Conservation (phyloP, 768 basidiomycete genomes). For the Lyophyllum shimeji region DNA sequence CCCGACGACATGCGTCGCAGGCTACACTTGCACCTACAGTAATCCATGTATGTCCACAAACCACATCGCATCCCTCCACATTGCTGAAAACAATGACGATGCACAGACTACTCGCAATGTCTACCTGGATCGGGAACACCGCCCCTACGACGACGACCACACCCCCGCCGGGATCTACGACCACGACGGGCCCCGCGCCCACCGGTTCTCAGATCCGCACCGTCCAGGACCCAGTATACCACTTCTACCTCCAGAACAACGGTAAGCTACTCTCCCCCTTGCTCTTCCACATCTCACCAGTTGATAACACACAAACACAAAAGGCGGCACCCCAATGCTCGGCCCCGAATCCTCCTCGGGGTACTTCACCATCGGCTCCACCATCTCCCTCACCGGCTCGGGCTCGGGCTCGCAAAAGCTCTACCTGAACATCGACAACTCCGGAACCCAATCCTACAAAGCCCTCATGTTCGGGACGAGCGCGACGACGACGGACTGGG, state of each 20-base stretch:
- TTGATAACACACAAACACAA: background rate
- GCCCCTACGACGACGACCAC: slow-evolving; percentile 21
- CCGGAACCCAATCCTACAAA: slow-evolving; percentile 46
- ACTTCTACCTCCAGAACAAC: slow-evolving; percentile 54
- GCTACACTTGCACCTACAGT: slow-evolving; percentile 40
- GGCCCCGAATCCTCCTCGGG: slow-evolving; percentile 53
- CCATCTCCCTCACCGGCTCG: slow-evolving; percentile 43
- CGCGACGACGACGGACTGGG: slow-evolving; percentile 54
- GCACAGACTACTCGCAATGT: slow-evolving; percentile 56
- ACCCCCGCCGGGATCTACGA: slow-evolving; percentile 26
- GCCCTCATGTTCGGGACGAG: slow-evolving; percentile 43
- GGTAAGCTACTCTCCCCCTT: slow-evolving; percentile 27
- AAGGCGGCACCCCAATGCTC: slow-evolving; percentile 49
- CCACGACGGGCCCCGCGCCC: slow-evolving; percentile 32
- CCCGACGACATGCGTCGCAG: slow-evolving; percentile 40
- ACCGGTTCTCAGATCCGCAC: slow-evolving; percentile 52
- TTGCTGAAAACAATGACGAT: background rate
- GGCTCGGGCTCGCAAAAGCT: slow-evolving; percentile 41
- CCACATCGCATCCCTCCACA: background rate
- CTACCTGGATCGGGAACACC: slow-evolving; percentile 39
- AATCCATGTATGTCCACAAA: slow-evolving; percentile 36
- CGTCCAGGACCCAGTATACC: slow-evolving; percentile 51
- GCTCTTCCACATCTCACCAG: background rate
- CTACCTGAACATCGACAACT: slow-evolving; percentile 48
- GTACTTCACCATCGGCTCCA: slow-evolving; percentile 47